Percentiles rank a stretch among this genome's conserved stretches.
These are phyloP conservation scores for Anastatica hierochuntica DNA, from an alignment of 345 rosid genomes.

Conservation along the genomic window DNA sequence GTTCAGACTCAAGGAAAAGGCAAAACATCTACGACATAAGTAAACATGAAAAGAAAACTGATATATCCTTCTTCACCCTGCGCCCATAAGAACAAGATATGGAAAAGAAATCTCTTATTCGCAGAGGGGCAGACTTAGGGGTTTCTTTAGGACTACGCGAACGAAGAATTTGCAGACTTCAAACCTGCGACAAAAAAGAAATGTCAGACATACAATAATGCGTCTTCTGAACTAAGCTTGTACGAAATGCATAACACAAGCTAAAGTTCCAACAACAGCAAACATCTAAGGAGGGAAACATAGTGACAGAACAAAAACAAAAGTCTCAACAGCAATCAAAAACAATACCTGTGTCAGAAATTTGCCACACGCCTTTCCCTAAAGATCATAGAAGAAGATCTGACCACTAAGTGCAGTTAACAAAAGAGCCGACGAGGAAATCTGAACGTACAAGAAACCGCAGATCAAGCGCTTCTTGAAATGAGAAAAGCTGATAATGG, in stretches of 20 bases:
- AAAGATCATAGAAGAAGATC: too few species aligned
- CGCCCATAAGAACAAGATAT: constrained; percentile 37
- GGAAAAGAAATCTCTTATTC: constrained; percentile 23
- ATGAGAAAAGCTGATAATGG: constrained; percentile 49
- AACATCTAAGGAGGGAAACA: background rate
- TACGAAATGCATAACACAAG: background rate
- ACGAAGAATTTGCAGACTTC: constrained; percentile 39
- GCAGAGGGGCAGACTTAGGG: constrained; percentile 18
- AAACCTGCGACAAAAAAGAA: constrained; percentile 39
- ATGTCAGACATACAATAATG: background rate
- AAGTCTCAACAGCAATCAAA: constrained; percentile 20
- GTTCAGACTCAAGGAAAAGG: constrained; percentile 26
- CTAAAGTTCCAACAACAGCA: background rate
- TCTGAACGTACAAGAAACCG: constrained; percentile 72
- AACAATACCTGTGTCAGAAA: constrained; percentile 51
- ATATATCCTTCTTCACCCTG: constrained; percentile 28
- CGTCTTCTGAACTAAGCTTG: background rate
- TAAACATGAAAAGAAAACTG: constrained; percentile 24
- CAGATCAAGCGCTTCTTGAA: constrained; percentile 91
- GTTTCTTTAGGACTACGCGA: constrained; percentile 36
- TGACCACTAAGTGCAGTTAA: constrained; percentile 91
- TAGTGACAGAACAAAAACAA: background rate
- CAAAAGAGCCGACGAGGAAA: constrained; percentile 75
- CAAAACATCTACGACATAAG: constrained; percentile 28
- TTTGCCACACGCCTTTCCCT: constrained; percentile 49